Base-by-base conservation (phyloP, 1,139 yeast species). In the Pichia sp. region DNA sequence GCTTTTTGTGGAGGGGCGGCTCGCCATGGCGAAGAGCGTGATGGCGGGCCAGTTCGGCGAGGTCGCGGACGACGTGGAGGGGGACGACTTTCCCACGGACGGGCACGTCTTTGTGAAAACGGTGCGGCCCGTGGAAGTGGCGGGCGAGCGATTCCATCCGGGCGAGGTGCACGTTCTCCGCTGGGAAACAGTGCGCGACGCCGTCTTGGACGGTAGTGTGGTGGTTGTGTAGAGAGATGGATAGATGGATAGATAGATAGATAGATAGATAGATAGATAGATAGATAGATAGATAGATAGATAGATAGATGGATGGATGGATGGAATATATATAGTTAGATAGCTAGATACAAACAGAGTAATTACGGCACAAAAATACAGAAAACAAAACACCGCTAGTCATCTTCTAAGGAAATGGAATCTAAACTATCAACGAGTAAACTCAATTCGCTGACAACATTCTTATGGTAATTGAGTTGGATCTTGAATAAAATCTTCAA, bases 121-220 rank as follows among this genome's bases (percentile, higher is more conserved):
- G 34, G 34, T 37, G n/a, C 42, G 42, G 15, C 22, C 35, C n/a
- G 27, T 24, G n/a, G 36, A 6, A 16, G 25, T 40, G n/a, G 44
- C 25, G 7, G 36, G 39, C 7, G 48, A 45, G 8, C 26, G 6
- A 44, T 70, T 89, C 53, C 74, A 70, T 8, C 65, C 70, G 20
- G 80, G 79, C n/a, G 87, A 90, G 36, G 79, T 89, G 12, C 88
- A 86, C 59, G 88, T 86, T 40, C 74, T 87, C 61, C 73, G 87
- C 4, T 35, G 12, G 47, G 43, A 6, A 44, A 39, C 16, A 34
- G 22, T 23, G 46, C 8, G 25, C 5, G 25, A 22, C 6, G 38
- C 25, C 4, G 38, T 35, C n/a, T 11, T 35, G 16, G 20, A 32
- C 6, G 36, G 36, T 6, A 32, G 36, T 9, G 36, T 11, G 15